Base-by-base conservation (phyloP, 2,329 filamentous ascomycete species). In the Coniochaeta sp. region DNA sequence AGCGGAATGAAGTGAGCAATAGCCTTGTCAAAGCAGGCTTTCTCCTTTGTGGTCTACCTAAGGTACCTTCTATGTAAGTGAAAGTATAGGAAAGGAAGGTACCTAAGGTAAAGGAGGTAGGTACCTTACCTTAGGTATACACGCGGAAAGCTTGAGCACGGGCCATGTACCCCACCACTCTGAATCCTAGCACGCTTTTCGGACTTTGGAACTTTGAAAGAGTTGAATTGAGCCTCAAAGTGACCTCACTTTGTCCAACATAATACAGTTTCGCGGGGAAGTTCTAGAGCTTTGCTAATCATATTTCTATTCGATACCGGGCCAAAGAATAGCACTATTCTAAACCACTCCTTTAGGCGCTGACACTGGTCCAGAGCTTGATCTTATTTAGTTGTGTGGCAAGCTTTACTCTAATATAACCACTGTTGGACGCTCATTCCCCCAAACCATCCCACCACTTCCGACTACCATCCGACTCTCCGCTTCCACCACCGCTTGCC, bases 401-500 rank as follows among this genome's bases (percentile, higher is more conserved):
- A n/a, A n/a, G n/a, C n/a, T n/a, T n/a, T n/a, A n/a, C n/a, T n/a
- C n/a, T n/a, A n/a, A n/a, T n/a, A n/a, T n/a, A n/a, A n/a, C n/a
- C n/a, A n/a, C n/a, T n/a, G n/a, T n/a, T n/a, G n/a, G n/a, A 56
- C 24, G 26, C 58, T 31, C 2, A 58, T 68, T 12, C 40, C 67
- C 28, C 28, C 44, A 1, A 59, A 17, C 36, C 40, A 38, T 17
- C 43, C 34, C 31, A 40, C 36, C 55, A 52, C 24, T 28, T 40
- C 33, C 55, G 11, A 19, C 54, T 22, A 22, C 12, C 28, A 58
- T 62, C 3, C 22, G 47, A 22, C 24, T 52, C 14, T 31, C 16
- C 6, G 26, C 47, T 52, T 16, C 47, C 22, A 22, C 8, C 43
- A 24, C 19, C 38, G 38, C 38, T 22, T 9, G 8, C 26, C 31